Base-by-base conservation (phyloP, 2,329 filamentous ascomycete genomes). In the Aspergillus quadrilineatus region DNA sequence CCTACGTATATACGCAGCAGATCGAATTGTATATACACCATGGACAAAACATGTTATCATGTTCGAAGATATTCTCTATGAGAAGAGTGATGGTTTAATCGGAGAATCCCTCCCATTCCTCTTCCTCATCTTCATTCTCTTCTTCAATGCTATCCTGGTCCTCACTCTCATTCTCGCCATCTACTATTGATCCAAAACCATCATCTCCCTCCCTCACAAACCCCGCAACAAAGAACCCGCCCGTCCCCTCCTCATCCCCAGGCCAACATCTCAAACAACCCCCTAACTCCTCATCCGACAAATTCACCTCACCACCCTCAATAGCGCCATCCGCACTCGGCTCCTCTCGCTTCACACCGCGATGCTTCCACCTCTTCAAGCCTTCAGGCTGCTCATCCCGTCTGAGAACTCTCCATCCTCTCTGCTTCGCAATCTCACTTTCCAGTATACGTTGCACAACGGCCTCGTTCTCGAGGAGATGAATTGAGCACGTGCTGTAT, bases 191-290 rank as follows among this genome's bases (percentile, higher is more conserved):
- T n/a, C 12, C 4, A 12, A 26, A 26, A 29, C 62, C 1, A 73
- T 74, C 71, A 72, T 74, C 15, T 69, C 67, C 56, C 71, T 88
- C 83, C 52, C 89, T 80, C 3, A 90, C 82, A 73, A 99, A 96
- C 0, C 83, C 90, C n/a, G 86, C 91, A 17, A 97, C 89, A 66
- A 99, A 99, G 74, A 99, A 97, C 0, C 94, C 93, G 84, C 97
- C 96, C 0, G 92, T 89, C 0, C 92, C 91, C 60, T 89, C 84
- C 8, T 86, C 87, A 64, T 93, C 91, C 28, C 85, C 89, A 65
- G 92, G 89, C 72, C 89, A 87, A 32, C 90, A 90, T 57, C 93
- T 81, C 55, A 97, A 88, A 67, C 92, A 96, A 2, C 83, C 89
- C 28, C 93, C 87, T 5, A 79, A 73, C 41, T 79, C 68, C 50